Conservation (phyloP, 2,329 filamentous ascomycete species). For the Fusarium gaditjirri region DNA sequence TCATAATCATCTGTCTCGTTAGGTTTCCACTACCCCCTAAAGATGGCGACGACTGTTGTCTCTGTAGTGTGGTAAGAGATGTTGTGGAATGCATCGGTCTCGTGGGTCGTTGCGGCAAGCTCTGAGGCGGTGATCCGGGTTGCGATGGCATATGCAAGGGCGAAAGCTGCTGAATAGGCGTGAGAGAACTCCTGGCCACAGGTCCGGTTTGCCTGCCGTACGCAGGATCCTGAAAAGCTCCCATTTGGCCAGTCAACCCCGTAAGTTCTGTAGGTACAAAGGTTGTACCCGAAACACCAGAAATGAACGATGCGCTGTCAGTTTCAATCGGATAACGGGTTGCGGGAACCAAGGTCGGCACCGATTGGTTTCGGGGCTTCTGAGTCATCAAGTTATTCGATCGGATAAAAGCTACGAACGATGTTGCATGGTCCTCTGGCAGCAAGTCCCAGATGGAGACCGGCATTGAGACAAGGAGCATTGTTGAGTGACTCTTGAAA, state of each 20-base stretch:
- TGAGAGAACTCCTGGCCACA: conserved; percentile 12
- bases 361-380: conserved; percentile 37
- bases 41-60: conserved; percentile 37
- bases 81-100: conserved; percentile 39
- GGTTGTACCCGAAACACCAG: conserved; percentile 49
- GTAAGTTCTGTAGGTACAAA: conserved; percentile 47
- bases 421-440: conserved; percentile 66
- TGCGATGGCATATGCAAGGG: conserved; percentile 29
- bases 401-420: conserved; percentile 68
- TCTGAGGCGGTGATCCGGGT: conserved; percentile 39
- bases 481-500: conserved; percentile 70
- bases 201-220: conserved; percentile 30
- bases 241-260: conserved; percentile 32
- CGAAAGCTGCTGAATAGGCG: conserved; percentile 37
- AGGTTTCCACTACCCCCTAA: conserved; percentile 43
- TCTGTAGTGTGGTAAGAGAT: conserved; percentile 39
- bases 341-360: conserved; percentile 40
- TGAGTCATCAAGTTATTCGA: conserved; percentile 64
- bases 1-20: conserved; percentile 56
- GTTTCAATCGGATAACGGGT: conserved; percentile 35
- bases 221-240: conserved; percentile 35
- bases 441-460: conserved; percentile 70
- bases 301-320: conserved; percentile 47
- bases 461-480: conserved; percentile 67
- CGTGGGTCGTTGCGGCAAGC: conserved; percentile 26